Conservation (phyloP, 352 stramenopile genomes). For the Pythium rhizo-oryzae region DNA sequence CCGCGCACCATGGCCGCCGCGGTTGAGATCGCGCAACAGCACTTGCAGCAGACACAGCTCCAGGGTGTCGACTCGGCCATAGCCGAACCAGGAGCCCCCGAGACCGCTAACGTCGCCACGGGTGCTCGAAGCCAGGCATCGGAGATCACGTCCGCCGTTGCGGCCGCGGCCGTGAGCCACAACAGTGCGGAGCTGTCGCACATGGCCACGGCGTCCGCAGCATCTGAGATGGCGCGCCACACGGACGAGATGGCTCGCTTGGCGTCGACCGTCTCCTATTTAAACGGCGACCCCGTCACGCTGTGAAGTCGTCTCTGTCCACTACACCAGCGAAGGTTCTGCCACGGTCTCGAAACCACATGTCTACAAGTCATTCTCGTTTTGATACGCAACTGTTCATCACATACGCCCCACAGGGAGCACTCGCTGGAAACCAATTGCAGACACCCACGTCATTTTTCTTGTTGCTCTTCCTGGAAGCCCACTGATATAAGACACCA, state of each 20-base stretch:
- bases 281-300: conserved; percentile 65
- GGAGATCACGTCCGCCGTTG: conserved; percentile 16
- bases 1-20: conserved; percentile 21
- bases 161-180: conserved; percentile 21
- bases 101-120: background rate
- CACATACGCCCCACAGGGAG: too few species aligned
- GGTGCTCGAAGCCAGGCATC: conserved; percentile 1
- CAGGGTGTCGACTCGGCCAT: conserved; percentile 23
- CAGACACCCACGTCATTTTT: too few species aligned
- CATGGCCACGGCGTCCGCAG: conserved; percentile 21
- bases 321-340: too few species aligned
- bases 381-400: too few species aligned
- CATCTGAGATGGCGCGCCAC: conserved; percentile 47
- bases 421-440: too few species aligned
- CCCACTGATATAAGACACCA: too few species aligned
- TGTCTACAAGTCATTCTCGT: too few species aligned
- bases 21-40: conserved; percentile 36
- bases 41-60: conserved; percentile 28
- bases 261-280: conserved; percentile 62
- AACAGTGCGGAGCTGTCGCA: conserved; percentile 24
- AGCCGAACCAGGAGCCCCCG: too few species aligned
- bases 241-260: conserved; percentile 64
- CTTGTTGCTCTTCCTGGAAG: too few species aligned
- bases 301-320: conserved; percentile 32
- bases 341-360: background rate